phyloP scores from a whole-genome alignment of 345 rosid genomes.

The Syzygium grande region DNA sequence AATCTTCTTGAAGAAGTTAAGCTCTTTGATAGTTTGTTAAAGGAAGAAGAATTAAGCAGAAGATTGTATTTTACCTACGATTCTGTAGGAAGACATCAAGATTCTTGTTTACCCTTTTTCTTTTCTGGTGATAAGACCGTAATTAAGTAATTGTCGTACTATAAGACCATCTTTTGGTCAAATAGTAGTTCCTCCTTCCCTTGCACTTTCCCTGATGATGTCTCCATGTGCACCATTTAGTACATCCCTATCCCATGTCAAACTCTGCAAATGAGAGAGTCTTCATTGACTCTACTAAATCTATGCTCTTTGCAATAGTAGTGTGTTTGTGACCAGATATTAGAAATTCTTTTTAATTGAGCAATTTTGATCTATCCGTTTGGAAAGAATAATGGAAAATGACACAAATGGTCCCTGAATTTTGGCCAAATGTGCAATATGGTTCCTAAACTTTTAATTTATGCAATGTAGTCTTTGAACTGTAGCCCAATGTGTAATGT shows the following conservation, averaged over 20 bases:
- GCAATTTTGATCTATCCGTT: too few species aligned
- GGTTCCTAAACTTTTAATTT: not conserved
- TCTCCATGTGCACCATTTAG: not conserved
- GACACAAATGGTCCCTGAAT: not conserved
- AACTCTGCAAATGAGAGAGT: not conserved
- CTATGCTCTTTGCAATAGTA: not conserved
- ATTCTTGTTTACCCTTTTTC: not conserved
- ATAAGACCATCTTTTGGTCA: not conserved
- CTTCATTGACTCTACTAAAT: not conserved
- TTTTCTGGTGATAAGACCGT: not conserved
- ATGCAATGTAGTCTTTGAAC: not conserved
- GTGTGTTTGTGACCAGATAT: not conserved
- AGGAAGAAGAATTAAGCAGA: not conserved
- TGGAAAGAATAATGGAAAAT: not conserved
- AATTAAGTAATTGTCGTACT: not conserved
- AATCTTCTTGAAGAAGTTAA: not conserved
- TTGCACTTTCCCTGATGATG: not conserved
- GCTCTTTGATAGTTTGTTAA: not conserved
- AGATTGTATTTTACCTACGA: not conserved
- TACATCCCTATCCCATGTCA: not conserved
- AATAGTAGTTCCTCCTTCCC: not conserved
- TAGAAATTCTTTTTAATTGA: not conserved
- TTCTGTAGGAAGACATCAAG: not conserved
- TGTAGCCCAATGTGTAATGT: not conserved
- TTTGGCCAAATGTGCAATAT: not conserved